Percentiles rank a stretch among this genome's conserved stretches.
These are phyloP conservation scores for Debaryomyces udenii DNA, from an alignment of 1,139 yeast genomes.

Conservation along the genomic window DNA sequence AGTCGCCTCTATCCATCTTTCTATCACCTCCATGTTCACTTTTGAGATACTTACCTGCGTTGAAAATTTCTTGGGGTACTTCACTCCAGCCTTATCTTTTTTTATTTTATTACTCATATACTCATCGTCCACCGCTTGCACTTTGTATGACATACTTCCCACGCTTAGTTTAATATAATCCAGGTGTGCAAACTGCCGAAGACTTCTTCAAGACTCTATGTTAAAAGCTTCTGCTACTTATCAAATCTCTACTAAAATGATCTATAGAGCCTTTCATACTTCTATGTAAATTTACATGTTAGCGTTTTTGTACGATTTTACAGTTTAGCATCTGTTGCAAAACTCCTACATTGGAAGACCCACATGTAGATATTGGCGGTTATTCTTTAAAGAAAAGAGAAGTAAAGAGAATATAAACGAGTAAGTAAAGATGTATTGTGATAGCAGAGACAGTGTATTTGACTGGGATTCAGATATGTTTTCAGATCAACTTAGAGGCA, in stretches of 20 bases:
- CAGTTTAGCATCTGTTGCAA: constrained; percentile 6
- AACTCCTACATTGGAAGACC: constrained; percentile 4
- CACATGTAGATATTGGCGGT: constrained; percentile 2
- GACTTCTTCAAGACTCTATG: no score
- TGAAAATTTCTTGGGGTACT: constrained; percentile 32
- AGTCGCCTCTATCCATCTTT: constrained; percentile 36
- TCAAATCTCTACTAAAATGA: no score
- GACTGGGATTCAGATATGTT: constrained; percentile 8
- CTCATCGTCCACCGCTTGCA: constrained; percentile 22
- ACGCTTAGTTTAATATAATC: no score
- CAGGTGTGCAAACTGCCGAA: no score
- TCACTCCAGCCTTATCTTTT: constrained; percentile 17
- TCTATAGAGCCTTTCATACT: no score
- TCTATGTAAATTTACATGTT: no score
- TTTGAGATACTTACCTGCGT: constrained; percentile 33
- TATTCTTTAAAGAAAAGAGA: background rate
- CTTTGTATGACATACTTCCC: constrained; percentile 21
- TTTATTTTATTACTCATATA: constrained; percentile 12
- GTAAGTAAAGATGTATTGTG: constrained; percentile 3
- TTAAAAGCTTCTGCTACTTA: no score
- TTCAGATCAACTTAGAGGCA: constrained; percentile 1
- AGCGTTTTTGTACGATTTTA: no score
- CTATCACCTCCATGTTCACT: constrained; percentile 37
- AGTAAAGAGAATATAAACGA: background rate
- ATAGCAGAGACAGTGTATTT: constrained; percentile 10